These are phyloP conservation scores for Globisporangium ultimum DNA, from an alignment of 352 stramenopile genomes.

Conservation along the genomic window DNA sequence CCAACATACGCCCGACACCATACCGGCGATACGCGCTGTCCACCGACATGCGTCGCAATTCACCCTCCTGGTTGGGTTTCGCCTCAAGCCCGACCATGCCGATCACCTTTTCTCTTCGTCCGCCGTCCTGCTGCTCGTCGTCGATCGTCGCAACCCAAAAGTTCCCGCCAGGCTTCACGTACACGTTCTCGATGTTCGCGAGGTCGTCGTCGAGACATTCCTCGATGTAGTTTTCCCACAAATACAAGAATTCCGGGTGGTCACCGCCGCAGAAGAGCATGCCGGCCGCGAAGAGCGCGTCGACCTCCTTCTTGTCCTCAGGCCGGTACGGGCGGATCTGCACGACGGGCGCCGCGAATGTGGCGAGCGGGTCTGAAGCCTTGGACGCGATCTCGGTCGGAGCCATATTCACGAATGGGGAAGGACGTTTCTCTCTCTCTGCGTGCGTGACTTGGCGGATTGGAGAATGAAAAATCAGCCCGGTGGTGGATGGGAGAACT, in stretches of 20 bases:
- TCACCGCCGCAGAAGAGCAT: conserved; percentile 21
- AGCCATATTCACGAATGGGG: no score
- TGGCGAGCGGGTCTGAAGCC: no score
- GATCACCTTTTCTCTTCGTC: conserved; percentile 11
- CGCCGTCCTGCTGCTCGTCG: neutral
- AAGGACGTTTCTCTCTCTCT: no score
- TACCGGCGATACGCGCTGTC: neutral
- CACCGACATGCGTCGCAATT: conserved; percentile 12
- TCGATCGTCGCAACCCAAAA: conserved; percentile 39
- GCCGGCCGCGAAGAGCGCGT: conserved; percentile 23
- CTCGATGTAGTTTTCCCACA: conserved; percentile 18
- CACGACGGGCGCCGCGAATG: neutral
- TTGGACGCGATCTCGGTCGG: no score
- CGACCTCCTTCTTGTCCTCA: conserved; percentile 24
- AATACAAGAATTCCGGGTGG: conserved; percentile 11
- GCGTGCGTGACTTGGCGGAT: no score
- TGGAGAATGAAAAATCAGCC: no score
- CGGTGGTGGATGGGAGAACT: no score
- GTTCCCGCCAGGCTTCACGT: conserved; percentile 35
- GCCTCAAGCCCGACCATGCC: conserved; percentile 29
- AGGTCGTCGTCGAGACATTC: conserved; percentile 21
- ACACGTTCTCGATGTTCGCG: conserved; percentile 29
- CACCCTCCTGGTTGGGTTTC: conserved; percentile 21
- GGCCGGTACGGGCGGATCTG: conserved; percentile 21
- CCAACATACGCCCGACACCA: conserved; percentile 3